phyloP scores from a whole-genome alignment of 441 rosid genomes.

The Aquilaria agallochum region DNA sequence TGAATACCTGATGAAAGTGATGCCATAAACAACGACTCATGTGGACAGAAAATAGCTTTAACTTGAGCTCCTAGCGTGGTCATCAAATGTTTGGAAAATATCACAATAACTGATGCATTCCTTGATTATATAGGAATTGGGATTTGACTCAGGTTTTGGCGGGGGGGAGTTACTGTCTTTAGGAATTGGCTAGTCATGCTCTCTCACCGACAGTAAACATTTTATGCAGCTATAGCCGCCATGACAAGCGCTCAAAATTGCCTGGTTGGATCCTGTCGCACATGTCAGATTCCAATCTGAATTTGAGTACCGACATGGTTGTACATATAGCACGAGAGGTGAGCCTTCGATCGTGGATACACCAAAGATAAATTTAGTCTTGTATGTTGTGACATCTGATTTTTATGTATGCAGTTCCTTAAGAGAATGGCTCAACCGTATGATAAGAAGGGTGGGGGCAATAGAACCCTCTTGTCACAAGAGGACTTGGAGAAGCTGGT shows the following conservation, averaged over 20 bases:
- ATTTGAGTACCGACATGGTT: slow-evolving; percentile 99
- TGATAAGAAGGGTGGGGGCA: slow-evolving; percentile 58
- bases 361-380: neutral
- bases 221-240: slow-evolving; percentile 79
- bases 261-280: slow-evolving; percentile 95
- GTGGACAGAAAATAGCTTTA: no score
- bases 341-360: neutral
- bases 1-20: no score
- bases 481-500: slow-evolving; percentile 87
- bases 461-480: slow-evolving; percentile 75
- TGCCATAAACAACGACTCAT: no score
- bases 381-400: no score
- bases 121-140: neutral
- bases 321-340: slow-evolving; percentile 92
- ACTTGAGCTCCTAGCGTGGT: no score
- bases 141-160: neutral
- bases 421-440: slow-evolving; percentile 98
- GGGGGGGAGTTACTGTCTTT: neutral
- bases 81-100: no score
- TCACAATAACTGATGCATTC: neutral
- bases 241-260: slow-evolving; percentile 92
- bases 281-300: slow-evolving; percentile 78
- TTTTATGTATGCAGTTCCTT: slow-evolving; percentile 51
- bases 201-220: neutral
- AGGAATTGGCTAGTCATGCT: neutral